Base-by-base conservation (phyloP, 495 filamentous ascomycete genomes). In the Bacidia gigantensis region DNA sequence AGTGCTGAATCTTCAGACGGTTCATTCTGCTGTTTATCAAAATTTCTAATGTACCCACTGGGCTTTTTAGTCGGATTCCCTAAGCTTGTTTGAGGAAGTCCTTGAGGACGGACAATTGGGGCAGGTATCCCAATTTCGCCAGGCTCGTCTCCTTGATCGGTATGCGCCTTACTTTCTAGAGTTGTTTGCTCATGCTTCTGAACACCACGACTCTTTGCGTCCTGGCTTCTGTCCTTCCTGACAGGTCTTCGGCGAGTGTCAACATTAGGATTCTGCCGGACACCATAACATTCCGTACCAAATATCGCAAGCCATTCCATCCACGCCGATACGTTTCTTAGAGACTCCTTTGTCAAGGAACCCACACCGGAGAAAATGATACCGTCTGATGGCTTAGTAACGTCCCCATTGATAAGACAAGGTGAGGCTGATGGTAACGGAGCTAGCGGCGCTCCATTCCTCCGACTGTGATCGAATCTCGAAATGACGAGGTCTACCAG, bases 401-500 rank as follows among this genome's bases (percentile, higher is more conserved):
- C 40, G 10, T 45, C 39, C 22, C 46, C 39, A 9, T 29, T 39
- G 22, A 32, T 20, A 35, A 56, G 53, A 40, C 32, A 35, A n/a
- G 24, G 12, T 7, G 41, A 22, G 9, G 9, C 20, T 17, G 25
- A 2, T 11, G 24, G 42, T 10, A 2, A 42, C 24, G 39, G 29
- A 21, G 7, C 7, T 9, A 9, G 14, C 20, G 5, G 14, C 20
- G 5, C 41, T 44, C 9, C 20, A 18, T 9, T 17, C 14, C 7
- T 35, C 41, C 20, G 7, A 9, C 62, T 62, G 39, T 85, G 74
- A 7, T 88, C 92, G 65, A 90, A 96, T 58, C 82, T 79, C 5
- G 85, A 87, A 3, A 96, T 87, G 44, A 96, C 69, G 47, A 97
- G 57, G 64, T 98, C 92, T 18, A 94, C 75, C 52, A 80, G 79